Conservation (phyloP, 2,329 filamentous ascomycete species). For the Pseudogymnoascus pannorum region DNA sequence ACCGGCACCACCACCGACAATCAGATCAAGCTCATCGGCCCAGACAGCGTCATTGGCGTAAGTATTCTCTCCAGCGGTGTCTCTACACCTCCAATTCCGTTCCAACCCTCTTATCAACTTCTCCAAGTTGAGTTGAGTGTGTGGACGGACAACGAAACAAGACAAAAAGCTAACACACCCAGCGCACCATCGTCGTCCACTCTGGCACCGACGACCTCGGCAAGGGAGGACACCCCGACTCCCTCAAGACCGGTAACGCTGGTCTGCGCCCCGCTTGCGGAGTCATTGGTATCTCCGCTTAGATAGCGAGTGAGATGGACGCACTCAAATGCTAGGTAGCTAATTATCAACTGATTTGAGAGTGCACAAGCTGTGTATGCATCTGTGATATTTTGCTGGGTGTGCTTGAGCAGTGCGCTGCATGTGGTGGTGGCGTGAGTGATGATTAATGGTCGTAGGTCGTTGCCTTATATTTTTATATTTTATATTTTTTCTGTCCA, state of each 20-base stretch:
- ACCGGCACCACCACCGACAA: constrained; percentile 74
- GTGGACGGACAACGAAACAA: not conserved
- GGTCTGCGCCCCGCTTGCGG: constrained; percentile 90
- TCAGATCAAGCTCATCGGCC: constrained; percentile 90
- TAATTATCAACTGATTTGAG: not conserved
- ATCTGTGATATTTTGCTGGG: not conserved
- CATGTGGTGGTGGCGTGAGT: not conserved
- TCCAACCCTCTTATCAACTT: not conserved
- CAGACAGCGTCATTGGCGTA: constrained; percentile 91
- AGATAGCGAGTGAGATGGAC: constrained; percentile 32
- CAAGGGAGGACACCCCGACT: constrained; percentile 85
- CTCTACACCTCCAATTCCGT: not conserved
- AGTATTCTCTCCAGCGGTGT: constrained; percentile 24
- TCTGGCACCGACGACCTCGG: constrained; percentile 94
- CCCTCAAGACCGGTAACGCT: constrained; percentile 97
- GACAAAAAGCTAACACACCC: constrained; percentile 18
- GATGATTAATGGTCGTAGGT: not conserved
- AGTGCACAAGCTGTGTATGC: not conserved
- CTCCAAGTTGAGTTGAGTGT: not conserved
- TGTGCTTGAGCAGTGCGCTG: not conserved
- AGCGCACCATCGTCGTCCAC: constrained; percentile 95
- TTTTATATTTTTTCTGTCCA: not conserved
- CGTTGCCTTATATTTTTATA: not conserved
- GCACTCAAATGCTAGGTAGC: not conserved
- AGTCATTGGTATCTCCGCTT: constrained; percentile 83